These are phyloP conservation scores for Noccaea caerulescens DNA, from an alignment of 345 rosid species.

Conservation along the genomic window DNA sequence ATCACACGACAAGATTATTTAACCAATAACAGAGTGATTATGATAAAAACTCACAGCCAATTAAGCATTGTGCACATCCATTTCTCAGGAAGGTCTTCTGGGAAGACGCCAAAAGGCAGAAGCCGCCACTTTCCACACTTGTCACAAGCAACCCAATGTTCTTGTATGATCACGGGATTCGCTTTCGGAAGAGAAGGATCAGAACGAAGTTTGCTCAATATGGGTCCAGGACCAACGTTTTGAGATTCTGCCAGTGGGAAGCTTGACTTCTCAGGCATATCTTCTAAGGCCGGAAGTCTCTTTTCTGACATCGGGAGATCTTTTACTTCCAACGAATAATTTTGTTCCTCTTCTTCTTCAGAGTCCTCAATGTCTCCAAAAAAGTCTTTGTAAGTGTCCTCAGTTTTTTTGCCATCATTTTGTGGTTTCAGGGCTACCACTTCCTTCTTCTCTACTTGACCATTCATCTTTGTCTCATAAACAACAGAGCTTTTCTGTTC, in stretches of 20 bases:
- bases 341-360: constrained; percentile 67
- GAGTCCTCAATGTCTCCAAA: constrained; percentile 70
- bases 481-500: constrained; percentile 48
- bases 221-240: constrained; percentile 44
- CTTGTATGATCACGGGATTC: constrained; percentile 60
- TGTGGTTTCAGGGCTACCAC: constrained; percentile 49
- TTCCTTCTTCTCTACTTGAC: constrained; percentile 51
- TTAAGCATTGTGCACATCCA: constrained; percentile 95
- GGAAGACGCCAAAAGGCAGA: constrained; percentile 73
- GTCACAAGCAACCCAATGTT: constrained; percentile 91
- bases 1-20: constrained; percentile 10
- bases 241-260: constrained; percentile 45
- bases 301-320: constrained; percentile 50
- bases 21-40: constrained; percentile 6
- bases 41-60: constrained; percentile 88
- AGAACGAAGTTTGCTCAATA: constrained; percentile 45
- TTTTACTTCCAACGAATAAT: constrained; percentile 49
- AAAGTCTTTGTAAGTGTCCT: constrained; percentile 69
- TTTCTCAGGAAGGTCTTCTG: constrained; percentile 77
- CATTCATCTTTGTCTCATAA: constrained; percentile 56
- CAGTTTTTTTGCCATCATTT: constrained; percentile 54
- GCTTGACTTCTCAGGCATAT: constrained; percentile 51
- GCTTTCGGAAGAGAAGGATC: constrained; percentile 52
- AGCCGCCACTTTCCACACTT: constrained; percentile 93
- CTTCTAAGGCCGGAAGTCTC: constrained; percentile 41